phyloP scores from a whole-genome alignment of 169 alveolate species.

The Plasmodium coatneyi region DNA sequence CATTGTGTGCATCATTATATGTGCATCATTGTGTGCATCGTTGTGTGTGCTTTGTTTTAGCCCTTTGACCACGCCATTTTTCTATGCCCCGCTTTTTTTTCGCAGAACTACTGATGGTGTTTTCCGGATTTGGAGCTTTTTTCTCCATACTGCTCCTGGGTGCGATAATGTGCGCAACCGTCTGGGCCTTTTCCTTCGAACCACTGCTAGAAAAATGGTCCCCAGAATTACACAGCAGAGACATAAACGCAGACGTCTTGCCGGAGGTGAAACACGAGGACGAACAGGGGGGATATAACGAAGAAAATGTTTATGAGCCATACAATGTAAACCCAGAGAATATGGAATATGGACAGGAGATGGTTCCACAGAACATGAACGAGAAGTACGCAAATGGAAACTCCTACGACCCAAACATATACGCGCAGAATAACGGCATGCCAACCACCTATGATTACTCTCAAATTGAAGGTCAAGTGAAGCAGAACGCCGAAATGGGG shows the following conservation, averaged over 20 bases:
- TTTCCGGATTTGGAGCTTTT: slow-evolving; percentile 90
- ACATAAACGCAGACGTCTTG: slow-evolving; percentile 86
- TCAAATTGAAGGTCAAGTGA: slow-evolving; percentile 81
- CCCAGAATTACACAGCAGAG: slow-evolving; percentile 89
- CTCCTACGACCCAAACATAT: slow-evolving; percentile 41
- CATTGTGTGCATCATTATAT: too few species aligned
- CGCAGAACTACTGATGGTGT: slow-evolving; percentile 87
- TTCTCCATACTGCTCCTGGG: slow-evolving; percentile 85
- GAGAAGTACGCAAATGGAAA: slow-evolving; percentile 58
- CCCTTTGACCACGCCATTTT: background rate
- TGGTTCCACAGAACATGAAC: slow-evolving; percentile 43
- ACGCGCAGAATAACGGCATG: slow-evolving; percentile 61
- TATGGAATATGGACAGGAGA: slow-evolving; percentile 60
- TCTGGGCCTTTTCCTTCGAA: slow-evolving; percentile 89
- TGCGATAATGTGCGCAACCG: slow-evolving; percentile 87
- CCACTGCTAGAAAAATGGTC: slow-evolving; percentile 89
- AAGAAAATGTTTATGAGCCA: slow-evolving; percentile 51
- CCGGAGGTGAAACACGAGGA: slow-evolving; percentile 75
- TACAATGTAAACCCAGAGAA: slow-evolving; percentile 56
- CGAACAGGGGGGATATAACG: slow-evolving; percentile 59
- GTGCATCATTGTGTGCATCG: background rate
- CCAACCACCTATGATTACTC: slow-evolving; percentile 82
- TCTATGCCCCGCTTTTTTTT: background rate
- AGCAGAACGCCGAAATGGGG: slow-evolving; percentile 80
- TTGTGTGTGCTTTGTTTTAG: background rate